Evolutionary conservation across 495 filamentous ascomycete genomes (phyloP), one percentile per base, ranked within the genome.

Genomic region (Penicillium salamii): DNA sequence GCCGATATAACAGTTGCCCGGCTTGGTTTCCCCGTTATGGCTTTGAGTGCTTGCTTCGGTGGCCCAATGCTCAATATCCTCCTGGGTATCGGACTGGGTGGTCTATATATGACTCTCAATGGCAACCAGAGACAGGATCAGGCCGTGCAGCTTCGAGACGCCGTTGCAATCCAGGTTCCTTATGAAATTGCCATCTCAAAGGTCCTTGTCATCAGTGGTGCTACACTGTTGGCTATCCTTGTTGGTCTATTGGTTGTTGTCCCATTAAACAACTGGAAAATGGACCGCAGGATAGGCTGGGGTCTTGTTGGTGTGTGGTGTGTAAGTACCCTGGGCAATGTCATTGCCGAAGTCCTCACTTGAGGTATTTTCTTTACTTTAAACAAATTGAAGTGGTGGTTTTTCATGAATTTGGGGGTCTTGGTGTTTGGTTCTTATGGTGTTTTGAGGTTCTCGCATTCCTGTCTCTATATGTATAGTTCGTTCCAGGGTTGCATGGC

Each of bases 1-100:
- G 91, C 95, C 6, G 89, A 99, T 55, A 84, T 97, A 47, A 99
- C 95, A 0, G 87, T 99, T 29, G 95, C 95, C 8, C 76, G 88
- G 12, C 78, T 97, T 0, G 93, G 95, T 1, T 96, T 91, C 68
- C 95, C 95, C 0, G 91, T 97, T 34, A 99, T 99, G 95, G 95
- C 95, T 7, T 76, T 99, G 55, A 71, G 69, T 48, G 95, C 95
- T 21, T 99, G 95, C 61, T 97, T 97, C 58, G 95, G 95, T 13
- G 95, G 95, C 0, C 95, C 95, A 0, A 90, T 99, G 89, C 78
- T 99, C 19, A 99, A 99, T 59, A 99, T 99, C 45, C 71, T 99
- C 0, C 81, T 99, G 11, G 95, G 95, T 0, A 90, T 99, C 38
- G 95, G 95, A 3, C 68, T 97, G 7, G 85, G 86, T 17, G 95